Conservation (phyloP, 805 yeast genomes). For the Yamadazyma nakazawae region DNA sequence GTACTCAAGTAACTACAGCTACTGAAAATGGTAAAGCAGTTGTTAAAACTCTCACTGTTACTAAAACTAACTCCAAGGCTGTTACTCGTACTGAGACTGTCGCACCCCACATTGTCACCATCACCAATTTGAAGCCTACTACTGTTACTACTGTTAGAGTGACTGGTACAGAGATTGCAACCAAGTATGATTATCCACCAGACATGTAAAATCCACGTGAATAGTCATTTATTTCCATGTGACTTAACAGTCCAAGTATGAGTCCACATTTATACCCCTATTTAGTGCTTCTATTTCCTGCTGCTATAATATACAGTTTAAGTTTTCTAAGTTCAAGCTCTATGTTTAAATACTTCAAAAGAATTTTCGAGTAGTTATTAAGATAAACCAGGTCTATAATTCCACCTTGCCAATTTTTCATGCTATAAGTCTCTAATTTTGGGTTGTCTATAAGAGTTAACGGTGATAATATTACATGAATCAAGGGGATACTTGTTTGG, state of each 20-base stretch:
- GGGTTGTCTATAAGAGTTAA: constrained; percentile 19
- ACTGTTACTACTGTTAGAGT: constrained; percentile 14
- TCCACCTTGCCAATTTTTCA: constrained; percentile 39
- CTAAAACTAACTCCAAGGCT: constrained; percentile 7
- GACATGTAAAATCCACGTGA: constrained; percentile 5
- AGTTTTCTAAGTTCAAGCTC: constrained; percentile 22
- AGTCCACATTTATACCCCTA: not conserved
- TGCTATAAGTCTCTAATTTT: constrained; percentile 21
- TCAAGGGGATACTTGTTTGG: constrained; percentile 42
- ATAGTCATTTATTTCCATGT: constrained; percentile 2
- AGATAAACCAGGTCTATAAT: constrained; percentile 20
- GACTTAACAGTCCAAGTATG: constrained; percentile 8
- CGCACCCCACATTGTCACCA: constrained; percentile 9
- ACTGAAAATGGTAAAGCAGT: constrained; percentile 6
- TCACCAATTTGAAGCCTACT: constrained; percentile 13
- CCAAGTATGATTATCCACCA: constrained; percentile 13
- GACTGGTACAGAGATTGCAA: constrained; percentile 14
- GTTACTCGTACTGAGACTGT: constrained; percentile 10
- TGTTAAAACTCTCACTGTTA: constrained; percentile 4
- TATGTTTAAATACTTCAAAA: constrained; percentile 25
- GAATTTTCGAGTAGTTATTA: constrained; percentile 19
- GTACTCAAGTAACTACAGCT: not conserved
- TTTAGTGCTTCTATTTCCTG: not conserved
- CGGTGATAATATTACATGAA: constrained; percentile 41
- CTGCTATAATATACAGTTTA: constrained; percentile 10